Percentiles rank a stretch among this genome's conserved stretches.
These are phyloP conservation scores for Aquilaria agallochum DNA, from an alignment of 441 rosid species.

Conservation along the genomic window DNA sequence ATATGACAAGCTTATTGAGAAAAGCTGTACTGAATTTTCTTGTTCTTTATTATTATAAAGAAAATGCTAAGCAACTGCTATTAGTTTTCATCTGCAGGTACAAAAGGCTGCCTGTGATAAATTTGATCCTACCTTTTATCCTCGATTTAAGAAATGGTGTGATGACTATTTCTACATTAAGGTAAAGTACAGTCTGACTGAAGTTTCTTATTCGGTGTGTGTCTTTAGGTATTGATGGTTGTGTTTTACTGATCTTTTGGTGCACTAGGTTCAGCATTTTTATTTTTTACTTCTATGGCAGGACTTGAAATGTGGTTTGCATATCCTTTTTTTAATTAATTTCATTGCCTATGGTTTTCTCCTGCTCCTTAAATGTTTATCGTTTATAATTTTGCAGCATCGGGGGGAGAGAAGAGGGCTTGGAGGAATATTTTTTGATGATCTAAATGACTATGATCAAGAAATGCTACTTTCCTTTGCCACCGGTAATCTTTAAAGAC, in stretches of 20 bases:
- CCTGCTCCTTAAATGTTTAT: background rate
- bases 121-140: conserved; percentile 84
- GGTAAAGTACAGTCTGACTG: conserved; percentile 61
- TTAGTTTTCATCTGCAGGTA: conserved; percentile 35
- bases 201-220: background rate
- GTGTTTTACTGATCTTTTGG: background rate
- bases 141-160: conserved; percentile 94
- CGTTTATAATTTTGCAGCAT: conserved; percentile 51
- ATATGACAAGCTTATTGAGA: too few relatives aligned
- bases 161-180: conserved; percentile 92
- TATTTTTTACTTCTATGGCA: too few relatives aligned
- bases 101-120: conserved; percentile 87
- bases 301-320: background rate
- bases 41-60: too few relatives aligned
- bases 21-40: too few relatives aligned
- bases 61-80: background rate
- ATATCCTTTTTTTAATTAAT: conserved; percentile 1
- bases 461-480: conserved; percentile 94
- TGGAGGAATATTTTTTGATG: conserved; percentile 97
- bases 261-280: background rate
- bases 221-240: background rate
- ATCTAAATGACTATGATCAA: conserved; percentile 83
- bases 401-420: conserved; percentile 94
- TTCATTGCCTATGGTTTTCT: background rate
- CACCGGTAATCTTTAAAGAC: conserved; percentile 56